Conservation (phyloP, 306 rosid species). For the Quercus agrifolia region DNA sequence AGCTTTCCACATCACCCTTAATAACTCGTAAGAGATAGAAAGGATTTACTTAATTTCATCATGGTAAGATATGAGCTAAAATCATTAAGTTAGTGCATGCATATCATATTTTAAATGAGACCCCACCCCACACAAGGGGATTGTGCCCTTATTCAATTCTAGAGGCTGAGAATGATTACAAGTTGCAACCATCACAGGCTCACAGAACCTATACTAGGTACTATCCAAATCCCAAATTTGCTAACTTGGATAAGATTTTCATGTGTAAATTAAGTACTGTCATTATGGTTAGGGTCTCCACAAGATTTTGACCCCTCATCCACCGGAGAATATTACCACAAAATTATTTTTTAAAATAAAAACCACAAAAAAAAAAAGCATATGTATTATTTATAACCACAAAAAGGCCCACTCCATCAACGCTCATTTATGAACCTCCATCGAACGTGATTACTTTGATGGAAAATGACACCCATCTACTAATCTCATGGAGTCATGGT, state of each 20-base stretch:
- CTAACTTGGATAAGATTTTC: neutral
- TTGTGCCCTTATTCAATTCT: neutral
- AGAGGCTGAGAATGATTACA: neutral
- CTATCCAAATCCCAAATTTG: conserved; percentile 19
- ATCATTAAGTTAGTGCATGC: conserved; percentile 4
- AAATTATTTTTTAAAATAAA: neutral
- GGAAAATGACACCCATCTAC: conserved; percentile 49
- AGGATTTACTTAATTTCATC: neutral
- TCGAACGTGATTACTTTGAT: conserved; percentile 25
- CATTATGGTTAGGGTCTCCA: conserved; percentile 32
- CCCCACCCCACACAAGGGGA: neutral
- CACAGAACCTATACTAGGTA: neutral
- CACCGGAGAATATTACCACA: conserved; percentile 20
- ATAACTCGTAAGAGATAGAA: neutral
- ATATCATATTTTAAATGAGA: neutral
- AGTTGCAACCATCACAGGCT: neutral
- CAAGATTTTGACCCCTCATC: conserved; percentile 50
- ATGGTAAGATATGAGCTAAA: neutral
- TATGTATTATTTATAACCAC: neutral
- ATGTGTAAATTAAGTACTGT: neutral
- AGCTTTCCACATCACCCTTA: neutral
- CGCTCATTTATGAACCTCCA: conserved; percentile 34
- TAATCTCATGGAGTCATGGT: neutral
- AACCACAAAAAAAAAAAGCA: too few species aligned
- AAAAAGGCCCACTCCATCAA: conserved; percentile 33